These are phyloP conservation scores for Elymus sibiricus DNA, from an alignment of 176 grass and related monocot species.

Conservation along the genomic window DNA sequence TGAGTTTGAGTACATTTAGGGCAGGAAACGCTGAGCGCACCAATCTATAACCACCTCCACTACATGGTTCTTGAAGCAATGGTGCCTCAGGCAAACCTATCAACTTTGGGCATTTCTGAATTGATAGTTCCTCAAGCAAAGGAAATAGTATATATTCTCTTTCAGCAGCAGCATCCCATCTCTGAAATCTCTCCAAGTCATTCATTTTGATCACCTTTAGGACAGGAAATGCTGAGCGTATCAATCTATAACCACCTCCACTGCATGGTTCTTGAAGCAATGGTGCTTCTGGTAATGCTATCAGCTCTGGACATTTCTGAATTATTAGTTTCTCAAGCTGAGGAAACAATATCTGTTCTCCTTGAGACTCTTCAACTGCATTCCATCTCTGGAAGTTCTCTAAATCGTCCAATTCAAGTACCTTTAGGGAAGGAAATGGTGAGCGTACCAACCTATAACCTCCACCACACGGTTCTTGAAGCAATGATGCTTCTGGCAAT, in stretches of 20 bases:
- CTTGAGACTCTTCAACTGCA: not conserved
- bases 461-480: not conserved
- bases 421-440: not conserved
- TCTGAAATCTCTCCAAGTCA: not conserved
- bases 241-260: not conserved
- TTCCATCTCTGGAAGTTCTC: not conserved
- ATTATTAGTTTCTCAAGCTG: not conserved
- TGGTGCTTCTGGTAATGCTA: not conserved
- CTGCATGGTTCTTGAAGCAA: not conserved
- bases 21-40: not conserved
- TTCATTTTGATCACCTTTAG: not conserved
- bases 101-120: too few species aligned
- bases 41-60: too few species aligned
- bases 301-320: fast-evolving
- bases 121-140: too few species aligned
- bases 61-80: too few species aligned
- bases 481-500: too few species aligned
- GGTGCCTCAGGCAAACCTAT: too few species aligned
- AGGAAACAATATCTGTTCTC: too few species aligned
- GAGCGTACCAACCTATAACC: not conserved
- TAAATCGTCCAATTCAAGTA: fast-evolving
- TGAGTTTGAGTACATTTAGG: not conserved
- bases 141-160: too few species aligned
- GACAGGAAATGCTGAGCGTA: not conserved
- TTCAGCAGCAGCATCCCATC: not conserved